Evolutionary conservation across 805 yeast species (phyloP).

Genomic region (Kodamaea laetipori): DNA sequence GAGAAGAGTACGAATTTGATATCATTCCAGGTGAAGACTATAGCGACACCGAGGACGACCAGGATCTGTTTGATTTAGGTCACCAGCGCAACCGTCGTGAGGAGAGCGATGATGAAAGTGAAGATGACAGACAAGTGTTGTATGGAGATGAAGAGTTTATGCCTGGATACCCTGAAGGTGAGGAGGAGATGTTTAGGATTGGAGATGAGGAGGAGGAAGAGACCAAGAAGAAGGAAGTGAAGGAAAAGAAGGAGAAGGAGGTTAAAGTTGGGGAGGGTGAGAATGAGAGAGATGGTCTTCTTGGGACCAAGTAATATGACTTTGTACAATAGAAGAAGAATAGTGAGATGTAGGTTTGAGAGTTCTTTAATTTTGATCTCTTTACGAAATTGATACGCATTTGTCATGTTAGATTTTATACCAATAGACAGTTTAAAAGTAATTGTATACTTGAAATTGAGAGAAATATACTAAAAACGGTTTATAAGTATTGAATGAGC

Average conservation of each 20-base stretch:
- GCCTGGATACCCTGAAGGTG: constrained; percentile 38
- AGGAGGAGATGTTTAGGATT: constrained; percentile 42
- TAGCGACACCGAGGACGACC: constrained; percentile 39
- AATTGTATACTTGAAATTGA: too few species aligned
- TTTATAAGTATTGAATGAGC: too few species aligned
- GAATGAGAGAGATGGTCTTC: neutral
- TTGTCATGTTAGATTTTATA: too few species aligned
- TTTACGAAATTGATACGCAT: too few species aligned
- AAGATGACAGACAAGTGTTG: constrained; percentile 11
- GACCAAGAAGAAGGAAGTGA: constrained; percentile 3
- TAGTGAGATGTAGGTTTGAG: too few species aligned
- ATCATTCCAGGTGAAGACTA: constrained; percentile 69
- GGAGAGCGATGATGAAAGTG: constrained; percentile 4
- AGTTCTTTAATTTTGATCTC: too few species aligned
- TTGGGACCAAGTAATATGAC: neutral
- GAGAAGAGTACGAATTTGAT: constrained; percentile 75
- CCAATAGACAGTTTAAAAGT: too few species aligned
- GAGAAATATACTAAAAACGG: too few species aligned
- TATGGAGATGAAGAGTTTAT: constrained; percentile 13
- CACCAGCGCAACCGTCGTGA: constrained; percentile 17
- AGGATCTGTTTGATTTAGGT: constrained; percentile 40
- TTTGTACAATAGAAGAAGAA: neutral
- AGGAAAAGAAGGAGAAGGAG: constrained; percentile 1
- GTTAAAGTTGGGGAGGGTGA: neutral
- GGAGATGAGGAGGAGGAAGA: constrained; percentile 39